Evolutionary conservation across 2,329 filamentous ascomycete genomes (phyloP), one percentile per base, ranked within the genome.

Genomic region (Fusarium abutilonis): DNA sequence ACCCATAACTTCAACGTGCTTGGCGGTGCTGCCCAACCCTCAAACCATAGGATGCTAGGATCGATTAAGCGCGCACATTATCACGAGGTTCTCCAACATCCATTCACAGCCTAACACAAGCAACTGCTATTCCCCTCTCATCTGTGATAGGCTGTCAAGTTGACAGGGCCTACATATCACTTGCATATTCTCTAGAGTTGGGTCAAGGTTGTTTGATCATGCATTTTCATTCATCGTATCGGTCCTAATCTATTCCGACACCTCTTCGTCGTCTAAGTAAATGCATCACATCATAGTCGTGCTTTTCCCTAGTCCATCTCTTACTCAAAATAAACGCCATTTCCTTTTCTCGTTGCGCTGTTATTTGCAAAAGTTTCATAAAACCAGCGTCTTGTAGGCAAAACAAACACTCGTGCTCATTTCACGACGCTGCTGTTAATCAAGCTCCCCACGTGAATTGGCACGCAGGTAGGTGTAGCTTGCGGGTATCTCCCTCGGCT

Each of bases 1-100:
- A 21, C 44, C 60, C 45, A 46, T 62, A 51, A 43, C 38, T 50
- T 51, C 41, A 13, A 39, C 43, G 38, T 51, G 21, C 38, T 52
- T 50, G 46, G 63, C 62, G 63, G 62, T 63, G 62, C 57, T 65
- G 62, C 63, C 63, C 63, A 66, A 65, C 50, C 32, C 44, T 55
- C 40, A 10, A 46, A 35, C 45, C 42, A 43, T 46, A 43, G 19
- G 36, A 48, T 51, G 42, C 41, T 52, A 52, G 21, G 14, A 38
- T 63, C 36, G 14, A 44, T 63, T 63, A 66, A 65, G 49, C 58
- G 63, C 62, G 44, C 58, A 52, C 44, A 41, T 40, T 39, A 43
- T 60, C 62, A 66, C 49, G 54, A 46, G 54, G 29, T 49, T 47
- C 47, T 47, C 44, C 52, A 40, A 31, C 23, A 45, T 60, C 57